These are phyloP conservation scores for Suaeda aralocaspica DNA, from an alignment of 148 eudicot genomes.

Conservation along the genomic window DNA sequence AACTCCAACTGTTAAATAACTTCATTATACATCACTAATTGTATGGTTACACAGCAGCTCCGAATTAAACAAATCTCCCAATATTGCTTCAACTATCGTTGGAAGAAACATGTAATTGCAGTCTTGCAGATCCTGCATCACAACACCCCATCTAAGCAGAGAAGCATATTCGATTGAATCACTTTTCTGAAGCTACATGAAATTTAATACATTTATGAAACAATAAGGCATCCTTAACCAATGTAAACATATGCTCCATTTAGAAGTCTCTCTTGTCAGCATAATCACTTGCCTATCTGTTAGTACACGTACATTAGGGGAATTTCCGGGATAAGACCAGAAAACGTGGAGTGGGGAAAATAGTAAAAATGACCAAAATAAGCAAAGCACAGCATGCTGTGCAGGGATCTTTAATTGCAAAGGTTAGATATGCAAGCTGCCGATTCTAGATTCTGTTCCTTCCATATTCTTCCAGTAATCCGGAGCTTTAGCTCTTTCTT, in stretches of 20 bases:
- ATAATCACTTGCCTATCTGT: neutral
- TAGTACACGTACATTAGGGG: neutral
- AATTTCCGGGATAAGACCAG: slow-evolving; percentile 8
- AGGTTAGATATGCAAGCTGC: slow-evolving; percentile 23
- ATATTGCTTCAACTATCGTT: neutral
- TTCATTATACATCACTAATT: slow-evolving; percentile 21
- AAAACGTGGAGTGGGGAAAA: neutral
- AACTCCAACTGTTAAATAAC: slow-evolving; percentile 6
- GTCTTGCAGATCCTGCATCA: neutral
- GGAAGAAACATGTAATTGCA: neutral
- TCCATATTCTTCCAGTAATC: slow-evolving; percentile 38
- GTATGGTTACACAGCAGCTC: slow-evolving; percentile 8
- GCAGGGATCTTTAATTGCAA: slow-evolving; percentile 11
- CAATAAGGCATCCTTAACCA: slow-evolving; percentile 2
- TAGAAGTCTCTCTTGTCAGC: slow-evolving; percentile 6
- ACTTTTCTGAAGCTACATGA: neutral
- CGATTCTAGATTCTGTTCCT: slow-evolving; percentile 34
- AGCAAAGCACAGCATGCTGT: neutral
- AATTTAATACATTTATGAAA: slow-evolving; percentile 12
- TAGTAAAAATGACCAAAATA: slow-evolving; percentile 5
- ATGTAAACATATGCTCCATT: slow-evolving; percentile 4
- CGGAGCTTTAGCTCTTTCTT: slow-evolving; percentile 37
- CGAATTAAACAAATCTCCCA: slow-evolving; percentile 12
- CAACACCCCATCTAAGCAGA: neutral
- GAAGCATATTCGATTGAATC: slow-evolving; percentile 1